Evolutionary conservation across 2,329 filamentous ascomycete species (phyloP).

Genomic region (Chaetomium sp.): DNA sequence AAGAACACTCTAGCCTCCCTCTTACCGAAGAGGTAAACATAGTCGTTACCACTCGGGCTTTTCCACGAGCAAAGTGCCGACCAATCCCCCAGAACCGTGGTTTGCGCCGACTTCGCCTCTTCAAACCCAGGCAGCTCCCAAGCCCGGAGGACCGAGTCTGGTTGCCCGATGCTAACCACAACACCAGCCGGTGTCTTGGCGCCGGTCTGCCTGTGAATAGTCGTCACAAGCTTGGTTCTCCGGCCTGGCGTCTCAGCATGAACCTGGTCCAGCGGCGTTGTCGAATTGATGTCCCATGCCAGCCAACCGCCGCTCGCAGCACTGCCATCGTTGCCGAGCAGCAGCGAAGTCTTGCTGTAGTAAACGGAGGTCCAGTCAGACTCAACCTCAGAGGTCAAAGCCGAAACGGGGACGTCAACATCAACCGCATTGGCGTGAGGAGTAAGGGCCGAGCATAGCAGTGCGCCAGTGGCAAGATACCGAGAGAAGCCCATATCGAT

Average conservation of each 20-base stretch:
- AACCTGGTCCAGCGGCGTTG: background rate
- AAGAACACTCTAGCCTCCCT: constrained; percentile 8
- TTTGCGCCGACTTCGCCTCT: constrained; percentile 7
- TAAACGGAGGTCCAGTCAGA: constrained; percentile 14
- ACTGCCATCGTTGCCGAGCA: constrained; percentile 12
- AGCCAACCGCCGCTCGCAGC: constrained; percentile 6
- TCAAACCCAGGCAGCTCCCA: constrained; percentile 8
- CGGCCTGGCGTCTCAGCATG: constrained; percentile 11
- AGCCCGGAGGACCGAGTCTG: constrained; percentile 8
- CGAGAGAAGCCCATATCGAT: constrained; percentile 1
- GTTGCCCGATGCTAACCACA: constrained; percentile 9
- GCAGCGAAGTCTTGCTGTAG: constrained; percentile 9
- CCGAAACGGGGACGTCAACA: constrained; percentile 7
- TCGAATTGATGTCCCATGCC: constrained; percentile 9
- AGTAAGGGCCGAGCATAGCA: background rate
- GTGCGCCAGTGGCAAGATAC: background rate
- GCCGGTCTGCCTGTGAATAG: constrained; percentile 3
- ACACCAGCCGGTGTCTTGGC: background rate
- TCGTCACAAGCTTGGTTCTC: constrained; percentile 12
- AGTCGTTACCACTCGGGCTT: constrained; percentile 7
- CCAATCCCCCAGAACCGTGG: constrained; percentile 11
- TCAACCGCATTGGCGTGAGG: background rate
- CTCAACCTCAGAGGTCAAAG: constrained; percentile 2
- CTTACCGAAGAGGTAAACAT: constrained; percentile 13
- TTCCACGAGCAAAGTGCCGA: constrained; percentile 14